These are phyloP conservation scores for Microascus cirrosus DNA, from an alignment of 2,329 filamentous ascomycete genomes.

Conservation along the genomic window DNA sequence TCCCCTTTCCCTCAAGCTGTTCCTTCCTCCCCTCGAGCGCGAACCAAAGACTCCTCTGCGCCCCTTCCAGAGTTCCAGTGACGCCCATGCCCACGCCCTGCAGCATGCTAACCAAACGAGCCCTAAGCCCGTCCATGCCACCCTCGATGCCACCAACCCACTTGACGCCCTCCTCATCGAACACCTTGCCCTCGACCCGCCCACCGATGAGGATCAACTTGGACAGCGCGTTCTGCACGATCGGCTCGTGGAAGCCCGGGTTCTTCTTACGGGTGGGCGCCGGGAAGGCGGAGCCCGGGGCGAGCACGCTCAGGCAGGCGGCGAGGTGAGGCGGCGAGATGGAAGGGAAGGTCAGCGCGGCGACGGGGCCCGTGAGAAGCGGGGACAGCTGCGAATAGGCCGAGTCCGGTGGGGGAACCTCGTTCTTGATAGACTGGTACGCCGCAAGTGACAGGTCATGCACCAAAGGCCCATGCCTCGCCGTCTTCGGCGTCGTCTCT, in stretches of 20 bases:
- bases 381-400: slow-evolving; percentile 54
- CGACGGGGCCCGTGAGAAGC: slow-evolving; percentile 71
- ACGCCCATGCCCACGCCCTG: slow-evolving; percentile 70
- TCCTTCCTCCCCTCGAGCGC: slow-evolving; percentile 73
- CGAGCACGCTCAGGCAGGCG: slow-evolving; percentile 65
- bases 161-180: slow-evolving; percentile 59
- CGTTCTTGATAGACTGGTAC: slow-evolving; percentile 27
- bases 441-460: slow-evolving; percentile 44
- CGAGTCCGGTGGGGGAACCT: slow-evolving; percentile 21
- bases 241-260: slow-evolving; percentile 70
- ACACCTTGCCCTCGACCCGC: slow-evolving; percentile 73
- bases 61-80: slow-evolving; percentile 67
- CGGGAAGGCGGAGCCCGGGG: slow-evolving; percentile 66
- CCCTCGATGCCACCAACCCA: slow-evolving; percentile 67
- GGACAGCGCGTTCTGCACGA: slow-evolving; percentile 69
- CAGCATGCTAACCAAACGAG: slow-evolving; percentile 71
- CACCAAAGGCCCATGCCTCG: slow-evolving; percentile 19
- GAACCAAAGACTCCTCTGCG: slow-evolving; percentile 73
- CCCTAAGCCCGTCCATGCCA: slow-evolving; percentile 68
- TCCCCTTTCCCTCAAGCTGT: slow-evolving; percentile 57
- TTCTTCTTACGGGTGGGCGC: slow-evolving; percentile 65
- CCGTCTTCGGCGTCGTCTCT: slow-evolving; percentile 17
- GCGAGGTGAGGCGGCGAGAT: slow-evolving; percentile 80
- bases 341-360: slow-evolving; percentile 66
- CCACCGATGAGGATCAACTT: slow-evolving; percentile 84